Base-by-base conservation (phyloP, 495 filamentous ascomycete species). In the Sphaerosporella brunnea region DNA sequence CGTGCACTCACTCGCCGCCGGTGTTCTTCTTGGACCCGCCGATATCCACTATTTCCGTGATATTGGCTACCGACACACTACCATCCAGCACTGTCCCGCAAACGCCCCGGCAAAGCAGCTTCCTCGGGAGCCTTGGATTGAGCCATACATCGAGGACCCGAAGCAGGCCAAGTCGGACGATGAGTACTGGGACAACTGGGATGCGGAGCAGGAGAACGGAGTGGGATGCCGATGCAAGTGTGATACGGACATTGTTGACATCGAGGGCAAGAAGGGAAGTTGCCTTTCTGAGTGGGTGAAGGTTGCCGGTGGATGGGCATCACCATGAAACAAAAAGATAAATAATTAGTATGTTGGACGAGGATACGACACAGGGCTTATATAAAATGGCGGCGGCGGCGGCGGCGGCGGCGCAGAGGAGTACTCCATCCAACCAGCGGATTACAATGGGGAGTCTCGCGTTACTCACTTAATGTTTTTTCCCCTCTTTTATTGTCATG, bases 11-110 rank as follows among this genome's bases (percentile, higher is more conserved):
- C 80, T 99, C 25, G 90, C 92, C 9, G 86, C 92, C 26, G 90
- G 90, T 55, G 78, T 79, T 37, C 77, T 99, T 36, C 73, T 99
- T 41, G 68, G 74, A 2, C 81, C 84, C 16, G 62, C 66, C 36
- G 85, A 96, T 60, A 86, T 99, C 55, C 90, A 97, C 63, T 97
- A 97, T 66, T 97, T 97, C 82, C 86, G 90, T 56, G 90, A 97
- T 62, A 92, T 97, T 67, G 90, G 90, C 43, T 97, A 97, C 65
- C 77, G 90, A 51, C 90, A 97, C 64, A 97, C 90, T 15, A 97
- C 90, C 16, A 97, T 97, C 63, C 90, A 96, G 65, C 90, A 97
- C 67, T 97, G 90, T 62, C 90, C 90, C 0, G 85, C 86, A 42
- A 99, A 99, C 63, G 92, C 92, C 9, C 90, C 87, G 3, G 79